Base-by-base conservation (phyloP, 2,329 filamentous ascomycete genomes). In the Dactylellina cionopaga region DNA sequence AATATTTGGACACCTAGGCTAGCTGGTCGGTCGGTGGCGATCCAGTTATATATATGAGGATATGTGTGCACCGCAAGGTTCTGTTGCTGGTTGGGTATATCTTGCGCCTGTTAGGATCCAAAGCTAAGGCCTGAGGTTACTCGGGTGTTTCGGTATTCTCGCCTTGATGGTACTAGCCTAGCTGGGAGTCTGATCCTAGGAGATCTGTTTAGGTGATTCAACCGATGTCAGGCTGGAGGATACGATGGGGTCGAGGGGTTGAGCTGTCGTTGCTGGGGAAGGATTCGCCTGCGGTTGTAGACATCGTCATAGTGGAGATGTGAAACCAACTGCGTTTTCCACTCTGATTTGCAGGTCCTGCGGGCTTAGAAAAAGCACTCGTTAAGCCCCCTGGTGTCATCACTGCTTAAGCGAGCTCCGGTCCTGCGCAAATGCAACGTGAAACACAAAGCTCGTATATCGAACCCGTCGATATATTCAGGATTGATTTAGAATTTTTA, bases 351-450 rank as follows among this genome's bases (percentile, higher is more conserved):
- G 7, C 15, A 54, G 22, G 39, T 9, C 25, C 39, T 4, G 13
- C 13, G 25, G 13, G 25, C 6, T 17, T 27, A 33, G 31, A 4
- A 33, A 33, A 33, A 19, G 22, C 46, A n/a, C n/a, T n/a, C 25
- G 5, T 47, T n/a, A 10, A 24, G 22, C 27, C 49, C 52, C 52
- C 37, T 43, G 52, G 29, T 37, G 17, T 11, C 7, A 27, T 11
- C 15, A 5, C 25, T 55, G 47, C 60, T 47, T 64, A 64, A 64
- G 47, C 60, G 60, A 64, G 39, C 19, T 29, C 35, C 13, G 37
- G 25, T 44, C 9, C 29, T 29, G 19, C 19, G n/a, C 17, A 54
- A 44, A 29, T 58, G 24, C 52, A 43, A 58, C 52, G 24, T 19
- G 44, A 47, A 43, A n/a, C 3, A n/a, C 17, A 39, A 15, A 15